phyloP scores from a whole-genome alignment of 768 basidiomycete species.

The Lentinus tigrinus region DNA sequence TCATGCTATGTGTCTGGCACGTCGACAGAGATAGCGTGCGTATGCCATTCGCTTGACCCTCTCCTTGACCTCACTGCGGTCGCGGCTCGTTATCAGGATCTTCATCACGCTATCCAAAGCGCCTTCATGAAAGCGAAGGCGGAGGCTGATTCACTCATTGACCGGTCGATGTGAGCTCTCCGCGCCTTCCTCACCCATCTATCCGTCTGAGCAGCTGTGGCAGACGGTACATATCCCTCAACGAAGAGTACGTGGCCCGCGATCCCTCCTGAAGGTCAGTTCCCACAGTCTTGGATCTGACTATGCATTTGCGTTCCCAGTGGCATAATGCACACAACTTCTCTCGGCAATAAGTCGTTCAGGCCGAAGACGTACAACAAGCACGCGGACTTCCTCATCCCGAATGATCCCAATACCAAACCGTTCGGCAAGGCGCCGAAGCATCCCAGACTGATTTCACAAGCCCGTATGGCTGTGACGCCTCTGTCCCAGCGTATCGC shows the following conservation, averaged over 20 bases:
- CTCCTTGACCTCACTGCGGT: not conserved
- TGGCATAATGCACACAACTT: slow-evolving; percentile 13
- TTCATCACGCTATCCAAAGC: slow-evolving; percentile 9
- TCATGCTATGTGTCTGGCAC: slow-evolving; percentile 16
- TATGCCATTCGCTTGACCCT: not conserved
- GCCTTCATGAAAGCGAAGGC: slow-evolving; percentile 11
- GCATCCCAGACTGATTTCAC: slow-evolving; percentile 7
- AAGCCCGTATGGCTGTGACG: slow-evolving; percentile 3
- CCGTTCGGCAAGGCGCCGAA: slow-evolving; percentile 17
- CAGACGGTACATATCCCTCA: slow-evolving; percentile 16
- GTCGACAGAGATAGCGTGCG: slow-evolving; percentile 14
- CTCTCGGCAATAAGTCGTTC: slow-evolving; percentile 12
- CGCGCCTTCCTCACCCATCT: not conserved
- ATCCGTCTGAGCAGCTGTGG: not conserved
- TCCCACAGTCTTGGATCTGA: not conserved
- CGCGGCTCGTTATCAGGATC: slow-evolving; percentile 6
- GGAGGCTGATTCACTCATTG: slow-evolving; percentile 2
- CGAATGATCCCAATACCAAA: not conserved
- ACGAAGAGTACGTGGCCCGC: slow-evolving; percentile 18
- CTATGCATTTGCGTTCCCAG: not conserved
- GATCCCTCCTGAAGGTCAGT: slow-evolving; percentile 14
- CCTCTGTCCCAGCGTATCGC: slow-evolving; percentile 10
- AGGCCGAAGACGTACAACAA: slow-evolving; percentile 16
- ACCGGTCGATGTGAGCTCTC: slow-evolving; percentile 15
- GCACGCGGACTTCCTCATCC: not conserved